Conservation (phyloP, 257 asterid genomes). For the Fraxinus anomala region DNA sequence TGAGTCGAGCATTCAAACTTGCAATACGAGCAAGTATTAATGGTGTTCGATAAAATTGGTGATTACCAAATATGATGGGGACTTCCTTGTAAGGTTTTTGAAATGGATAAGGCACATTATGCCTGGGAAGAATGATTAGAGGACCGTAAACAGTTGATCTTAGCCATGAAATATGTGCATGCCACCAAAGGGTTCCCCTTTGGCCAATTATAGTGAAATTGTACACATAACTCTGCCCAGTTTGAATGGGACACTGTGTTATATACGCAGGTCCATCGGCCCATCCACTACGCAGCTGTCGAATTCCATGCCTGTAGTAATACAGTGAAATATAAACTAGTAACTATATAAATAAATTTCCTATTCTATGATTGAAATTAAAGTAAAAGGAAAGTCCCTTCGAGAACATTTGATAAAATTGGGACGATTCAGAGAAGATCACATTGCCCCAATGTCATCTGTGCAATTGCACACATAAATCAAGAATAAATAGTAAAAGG, state of each 20-base stretch:
- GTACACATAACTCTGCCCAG: constrained; percentile 2
- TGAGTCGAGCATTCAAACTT: background rate
- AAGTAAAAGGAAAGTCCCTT: background rate
- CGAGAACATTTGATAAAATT: background rate
- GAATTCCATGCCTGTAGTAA: constrained; percentile 7
- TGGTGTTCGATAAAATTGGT: background rate
- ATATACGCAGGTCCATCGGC: constrained; percentile 1
- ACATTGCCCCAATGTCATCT: background rate
- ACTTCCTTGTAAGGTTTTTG: constrained; percentile 3
- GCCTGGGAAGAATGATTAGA: background rate
- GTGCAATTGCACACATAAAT: background rate
- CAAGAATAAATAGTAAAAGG: background rate
- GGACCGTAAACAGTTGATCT: constrained; percentile 3
- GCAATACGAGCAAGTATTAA: background rate
- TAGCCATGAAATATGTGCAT: constrained; percentile 6
- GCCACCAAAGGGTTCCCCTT: constrained; percentile 9
- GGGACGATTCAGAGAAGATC: background rate
- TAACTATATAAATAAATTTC: background rate
- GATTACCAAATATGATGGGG: constrained; percentile 7
- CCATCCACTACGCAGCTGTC: constrained; percentile 4
- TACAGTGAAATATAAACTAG: background rate
- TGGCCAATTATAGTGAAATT: constrained; percentile 1
- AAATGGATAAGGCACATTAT: background rate
- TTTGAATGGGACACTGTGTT: constrained; percentile 6
- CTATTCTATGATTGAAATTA: too few species aligned